Percentiles rank a stretch among this genome's conserved stretches.
These are phyloP conservation scores for Beauveria pseudobassiana DNA, from an alignment of 2,329 filamentous ascomycete genomes.

Conservation along the genomic window DNA sequence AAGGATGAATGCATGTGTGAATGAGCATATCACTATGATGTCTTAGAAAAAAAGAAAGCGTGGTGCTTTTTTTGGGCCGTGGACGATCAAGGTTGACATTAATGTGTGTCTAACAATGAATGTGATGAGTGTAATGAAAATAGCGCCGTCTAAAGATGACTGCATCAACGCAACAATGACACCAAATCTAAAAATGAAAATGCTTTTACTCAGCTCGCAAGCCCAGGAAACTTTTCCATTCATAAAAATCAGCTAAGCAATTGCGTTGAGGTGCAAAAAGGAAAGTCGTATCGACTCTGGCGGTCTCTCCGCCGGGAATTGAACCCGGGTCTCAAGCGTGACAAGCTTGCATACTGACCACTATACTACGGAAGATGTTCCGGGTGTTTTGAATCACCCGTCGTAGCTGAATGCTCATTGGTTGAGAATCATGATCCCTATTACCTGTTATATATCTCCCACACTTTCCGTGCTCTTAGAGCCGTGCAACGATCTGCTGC, in stretches of 20 bases:
- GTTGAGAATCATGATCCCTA: not conserved
- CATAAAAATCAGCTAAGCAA: not conserved
- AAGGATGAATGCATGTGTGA: not conserved
- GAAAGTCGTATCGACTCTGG: slow-evolving; percentile 5
- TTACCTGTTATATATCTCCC: not conserved
- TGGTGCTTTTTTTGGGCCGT: not conserved
- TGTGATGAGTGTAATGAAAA: not conserved
- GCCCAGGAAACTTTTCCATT: too few species aligned
- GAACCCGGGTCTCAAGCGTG: slow-evolving; percentile 6
- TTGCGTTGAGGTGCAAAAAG: not conserved
- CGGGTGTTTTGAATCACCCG: slow-evolving; percentile 1
- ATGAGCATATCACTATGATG: too few species aligned
- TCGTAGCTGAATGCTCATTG: slow-evolving; percentile 11
- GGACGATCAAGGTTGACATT: too few species aligned
- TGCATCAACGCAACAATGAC: too few species aligned
- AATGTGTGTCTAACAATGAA: not conserved
- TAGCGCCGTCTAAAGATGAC: too few species aligned
- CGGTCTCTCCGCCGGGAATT: slow-evolving; percentile 8
- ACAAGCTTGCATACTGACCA: slow-evolving; percentile 7
- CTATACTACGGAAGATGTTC: slow-evolving; percentile 7
- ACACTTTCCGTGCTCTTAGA: too few species aligned
- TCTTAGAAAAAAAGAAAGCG: not conserved
- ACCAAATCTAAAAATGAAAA: too few species aligned
- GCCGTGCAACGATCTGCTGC: too few species aligned
- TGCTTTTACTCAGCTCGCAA: too few species aligned